Percentiles rank a stretch among this genome's conserved stretches.
Evolutionary conservation across 805 yeast genomes (phyloP).

Genomic region (Wickerhamiella spandovensis): DNA sequence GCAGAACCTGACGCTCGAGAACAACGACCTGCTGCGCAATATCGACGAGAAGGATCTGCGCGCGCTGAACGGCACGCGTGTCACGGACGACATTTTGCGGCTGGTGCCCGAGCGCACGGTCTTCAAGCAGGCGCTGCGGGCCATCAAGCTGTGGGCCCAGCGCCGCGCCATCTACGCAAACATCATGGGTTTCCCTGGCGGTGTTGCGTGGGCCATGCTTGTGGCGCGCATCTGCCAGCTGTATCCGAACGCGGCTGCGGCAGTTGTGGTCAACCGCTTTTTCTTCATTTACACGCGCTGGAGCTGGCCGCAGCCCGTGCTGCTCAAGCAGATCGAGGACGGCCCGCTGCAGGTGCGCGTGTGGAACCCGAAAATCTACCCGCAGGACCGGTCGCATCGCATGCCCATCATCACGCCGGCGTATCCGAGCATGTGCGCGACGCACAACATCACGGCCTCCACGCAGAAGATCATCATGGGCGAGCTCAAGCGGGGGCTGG

Average conservation of each 20-base stretch:
- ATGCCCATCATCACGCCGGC: slow-evolving; percentile 99
- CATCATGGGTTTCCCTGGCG: slow-evolving; percentile 96
- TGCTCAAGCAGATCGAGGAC: slow-evolving; percentile 85
- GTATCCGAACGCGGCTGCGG: slow-evolving; percentile 91
- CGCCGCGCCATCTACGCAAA: slow-evolving; percentile 88
- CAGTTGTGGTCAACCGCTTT: slow-evolving; percentile 80
- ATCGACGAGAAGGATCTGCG: slow-evolving; percentile 85
- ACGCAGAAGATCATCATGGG: slow-evolving; percentile 68
- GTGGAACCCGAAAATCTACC: slow-evolving; percentile 90
- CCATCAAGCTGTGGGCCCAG: slow-evolving; percentile 94
- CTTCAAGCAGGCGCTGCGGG: slow-evolving; percentile 82
- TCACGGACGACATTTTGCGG: slow-evolving; percentile 82
- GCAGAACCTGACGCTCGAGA: slow-evolving; percentile 54
- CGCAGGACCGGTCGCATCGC: slow-evolving; percentile 75
- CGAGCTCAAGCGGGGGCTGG: slow-evolving; percentile 70
- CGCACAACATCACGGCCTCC: slow-evolving; percentile 84
- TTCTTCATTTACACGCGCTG: slow-evolving; percentile 76
- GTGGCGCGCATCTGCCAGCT: slow-evolving; percentile 96
- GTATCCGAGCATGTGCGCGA: slow-evolving; percentile 97
- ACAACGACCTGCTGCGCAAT: slow-evolving; percentile 73
- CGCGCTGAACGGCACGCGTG: slow-evolving; percentile 90
- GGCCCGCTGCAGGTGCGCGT: slow-evolving; percentile 93
- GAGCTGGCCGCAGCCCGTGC: slow-evolving; percentile 98
- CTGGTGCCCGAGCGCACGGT: slow-evolving; percentile 88
- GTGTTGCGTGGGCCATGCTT: slow-evolving; percentile 99